Base-by-base conservation (phyloP, 1,284 basidiomycete species). In the Papiliotrema fonsecae region DNA sequence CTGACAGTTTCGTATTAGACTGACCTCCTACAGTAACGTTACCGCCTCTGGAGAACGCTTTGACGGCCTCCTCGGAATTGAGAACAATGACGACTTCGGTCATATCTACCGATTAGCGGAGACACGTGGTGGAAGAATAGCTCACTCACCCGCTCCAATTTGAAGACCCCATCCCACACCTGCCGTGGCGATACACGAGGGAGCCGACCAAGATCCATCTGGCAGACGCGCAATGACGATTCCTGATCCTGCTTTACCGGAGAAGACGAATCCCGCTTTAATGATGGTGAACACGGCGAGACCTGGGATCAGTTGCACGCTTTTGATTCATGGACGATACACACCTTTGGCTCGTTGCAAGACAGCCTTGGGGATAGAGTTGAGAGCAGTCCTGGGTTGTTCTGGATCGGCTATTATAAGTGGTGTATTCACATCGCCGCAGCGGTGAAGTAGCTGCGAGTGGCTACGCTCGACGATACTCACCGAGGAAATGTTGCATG, bases 121-220 rank as follows among this genome's bases (percentile, higher is more conserved):
- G 31, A 9, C 14, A 28, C 24, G 19, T 18, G 11, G 19, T 18
- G 11, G 19, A 25, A 18, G 14, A 31, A 2, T 13, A 21, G 11
- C n/a, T n/a, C 14, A 61, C 65, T 54, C 52, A 66, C 67, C 64
- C 4, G 88, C 88, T 49, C 92, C 92, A 54, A 94, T 88, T 74
- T 96, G 94, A 41, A 97, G 82, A 40, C 94, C 94, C 84, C 93
- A 93, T 34, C 94, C 94, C 5, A 96, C 79, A 49, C 91, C 90
- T 22, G 89, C 93, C 0, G 93, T 97, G n/a, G 89, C 93, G 69
- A 98, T 96, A 75, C 93, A 97, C 37, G 87, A 91, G 0, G 94
- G 94, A 1, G 93, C 93, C 41, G 88, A 92, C 94, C 94, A 97
- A 19, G 88, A 92, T 54, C 94, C 96, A 67, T 97, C 93, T 4